Base-by-base conservation (phyloP, 768 basidiomycete genomes). In the Coprinellus micaceus region DNA sequence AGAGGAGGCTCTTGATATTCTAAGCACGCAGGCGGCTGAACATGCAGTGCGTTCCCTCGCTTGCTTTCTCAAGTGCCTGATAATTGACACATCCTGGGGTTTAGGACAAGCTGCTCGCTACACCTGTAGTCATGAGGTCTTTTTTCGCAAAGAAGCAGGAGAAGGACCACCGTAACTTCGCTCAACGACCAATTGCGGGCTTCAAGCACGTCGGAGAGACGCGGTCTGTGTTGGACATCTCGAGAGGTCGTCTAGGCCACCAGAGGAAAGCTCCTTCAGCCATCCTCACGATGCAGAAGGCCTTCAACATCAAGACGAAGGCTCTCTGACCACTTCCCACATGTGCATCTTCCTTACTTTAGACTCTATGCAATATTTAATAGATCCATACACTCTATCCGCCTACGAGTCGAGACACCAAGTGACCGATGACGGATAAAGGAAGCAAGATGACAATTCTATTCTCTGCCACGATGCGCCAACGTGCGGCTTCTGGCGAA, bases 51-150 rank as follows among this genome's bases (percentile, higher is more conserved):
- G 88, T 77, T 25, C 36, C 33, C 33, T 28, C 30, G 5, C 25
- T n/a, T 37, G 6, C 19, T 21, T 21, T 10, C 22, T 29, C 29
- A 11, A 37, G n/a, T n/a, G n/a, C n/a, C n/a, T n/a, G n/a, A n/a
- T n/a, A n/a, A n/a, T n/a, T n/a, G n/a, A n/a, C n/a, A n/a, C n/a
- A n/a, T n/a, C n/a, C n/a, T n/a, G n/a, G n/a, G n/a, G n/a, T n/a
- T n/a, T n/a, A 91, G 89, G 86, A 89, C 59, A 79, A 81, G 33
- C 68, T 91, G 29, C 65, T 91, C 45, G 89, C 89, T 1, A 78
- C 79, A 48, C 88, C 89, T 0, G 63, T 87, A 52, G 80, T 77
- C 9, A 71, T 77, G 58, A 76, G 74, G 65, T 63, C 76, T 57
- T 61, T 79, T 47, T 72, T 79, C 54, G 76, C 76, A 70, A 78